phyloP scores from a whole-genome alignment of 441 rosid genomes.

The Brassica balearica region DNA sequence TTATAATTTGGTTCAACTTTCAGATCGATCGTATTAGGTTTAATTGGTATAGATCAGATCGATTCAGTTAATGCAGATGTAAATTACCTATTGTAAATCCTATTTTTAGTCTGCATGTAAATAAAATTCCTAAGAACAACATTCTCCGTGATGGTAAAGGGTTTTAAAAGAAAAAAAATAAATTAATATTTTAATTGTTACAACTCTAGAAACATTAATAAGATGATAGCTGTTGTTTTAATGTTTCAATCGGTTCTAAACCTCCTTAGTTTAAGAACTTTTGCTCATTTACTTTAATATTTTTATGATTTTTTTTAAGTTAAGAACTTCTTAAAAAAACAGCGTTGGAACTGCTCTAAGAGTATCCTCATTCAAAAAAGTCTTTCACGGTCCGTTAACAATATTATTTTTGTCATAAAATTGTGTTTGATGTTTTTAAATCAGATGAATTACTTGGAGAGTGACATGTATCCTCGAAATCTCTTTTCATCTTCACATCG shows the following conservation, averaged over 20 bases:
- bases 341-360: neutral
- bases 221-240: too few species aligned
- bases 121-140: neutral
- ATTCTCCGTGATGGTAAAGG: too few species aligned
- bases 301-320: too few species aligned
- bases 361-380: neutral
- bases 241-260: too few species aligned
- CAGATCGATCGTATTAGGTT: neutral
- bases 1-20: neutral
- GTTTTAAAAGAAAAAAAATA: too few species aligned
- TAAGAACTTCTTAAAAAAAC: too few species aligned
- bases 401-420: neutral
- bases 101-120: constrained; percentile 11
- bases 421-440: neutral
- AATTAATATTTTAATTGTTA: too few species aligned
- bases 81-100: neutral
- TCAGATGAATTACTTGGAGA: neutral
- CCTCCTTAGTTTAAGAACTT: too few species aligned
- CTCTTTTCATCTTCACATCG: neutral
- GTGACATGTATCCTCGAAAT: neutral
- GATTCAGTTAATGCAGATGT: neutral
- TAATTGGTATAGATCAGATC: neutral
- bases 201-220: too few species aligned
- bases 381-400: neutral
- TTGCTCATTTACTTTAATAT: too few species aligned